Percentiles rank a stretch among this genome's conserved stretches.
phyloP scores from a whole-genome alignment of 2,329 filamentous ascomycete species.

The Biscogniauxia sp. region DNA sequence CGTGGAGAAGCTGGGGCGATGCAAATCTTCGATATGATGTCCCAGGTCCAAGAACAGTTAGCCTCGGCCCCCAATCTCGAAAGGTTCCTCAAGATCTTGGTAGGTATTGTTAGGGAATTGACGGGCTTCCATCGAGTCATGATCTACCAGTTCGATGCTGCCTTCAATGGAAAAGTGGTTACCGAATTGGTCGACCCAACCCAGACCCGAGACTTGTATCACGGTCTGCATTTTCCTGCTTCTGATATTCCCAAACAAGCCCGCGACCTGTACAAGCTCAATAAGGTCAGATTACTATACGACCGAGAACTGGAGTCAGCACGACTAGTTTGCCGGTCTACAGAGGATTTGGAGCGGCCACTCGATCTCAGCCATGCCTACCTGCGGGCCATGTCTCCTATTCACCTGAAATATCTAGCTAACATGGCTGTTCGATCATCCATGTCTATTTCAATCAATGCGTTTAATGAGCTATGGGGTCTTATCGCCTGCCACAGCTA shows the following conservation, averaged over 20 bases:
- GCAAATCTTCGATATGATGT: slow-evolving; percentile 90
- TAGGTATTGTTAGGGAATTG: slow-evolving; percentile 83
- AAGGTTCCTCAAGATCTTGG: slow-evolving; percentile 73
- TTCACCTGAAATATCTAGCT: slow-evolving; percentile 80
- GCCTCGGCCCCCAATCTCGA: slow-evolving; percentile 69
- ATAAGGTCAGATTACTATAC: slow-evolving; percentile 84
- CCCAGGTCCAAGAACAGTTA: slow-evolving; percentile 85
- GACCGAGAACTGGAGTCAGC: slow-evolving; percentile 79
- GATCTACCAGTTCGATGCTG: slow-evolving; percentile 85
- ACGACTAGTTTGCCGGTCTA: slow-evolving; percentile 74
- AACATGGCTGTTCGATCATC: slow-evolving; percentile 93
- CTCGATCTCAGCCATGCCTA: slow-evolving; percentile 84
- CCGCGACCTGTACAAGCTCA: slow-evolving; percentile 84
- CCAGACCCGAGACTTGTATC: slow-evolving; percentile 79
- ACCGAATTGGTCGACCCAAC: slow-evolving; percentile 81
- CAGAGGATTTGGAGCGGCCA: slow-evolving; percentile 70
- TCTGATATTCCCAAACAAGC: slow-evolving; percentile 84
- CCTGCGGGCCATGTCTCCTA: slow-evolving; percentile 84
- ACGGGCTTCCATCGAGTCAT: slow-evolving; percentile 91
- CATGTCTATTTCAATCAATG: slow-evolving; percentile 92
- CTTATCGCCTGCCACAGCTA: slow-evolving; percentile 85
- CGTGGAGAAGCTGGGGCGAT: slow-evolving; percentile 79
- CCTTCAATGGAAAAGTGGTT: slow-evolving; percentile 82
- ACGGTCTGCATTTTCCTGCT: slow-evolving; percentile 84
- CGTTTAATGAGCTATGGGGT: slow-evolving; percentile 83